Base-by-base conservation (phyloP, 345 rosid species). In the Nephelium lappaceum region DNA sequence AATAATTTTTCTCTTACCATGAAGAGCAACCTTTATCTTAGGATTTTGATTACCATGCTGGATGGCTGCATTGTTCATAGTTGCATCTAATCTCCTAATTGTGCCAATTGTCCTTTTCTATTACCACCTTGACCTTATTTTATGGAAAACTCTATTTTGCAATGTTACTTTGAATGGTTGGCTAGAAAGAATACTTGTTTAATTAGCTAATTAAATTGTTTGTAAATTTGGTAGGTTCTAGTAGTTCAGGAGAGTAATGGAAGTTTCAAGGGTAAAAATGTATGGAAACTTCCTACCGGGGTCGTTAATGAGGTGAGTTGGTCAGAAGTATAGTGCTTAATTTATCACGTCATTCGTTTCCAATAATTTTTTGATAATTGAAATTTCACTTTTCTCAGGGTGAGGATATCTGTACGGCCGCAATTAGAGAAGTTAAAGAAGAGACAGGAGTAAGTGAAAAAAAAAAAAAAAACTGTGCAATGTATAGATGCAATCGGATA, bases 241-340 rank as follows among this genome's bases (percentile, higher is more conserved):
- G 98, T 95, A 47, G 98, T 95, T 66, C 91, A 89, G 80, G 98
- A 95, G 77, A 88, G 76, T 5, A 70, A 27, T 45, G 98, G 98
- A 15, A 69, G 31, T 24, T 93, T 93, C 81, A 79, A 61, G 83
- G 91, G 83, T 27, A 87, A 55, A 16, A 90, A 86, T 31, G 81
- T 91, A 0, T 95, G 98, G 98, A 95, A 95, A 78, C 80, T 92
- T 43, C 98, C 97, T 8, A 93, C 98, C 0, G 98, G 98, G n/a
- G 90, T 82, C 36, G 88, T 87, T 63, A 61, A 92, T 31, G 91
- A 89, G 91, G 98, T 95, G 58, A 84, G 82, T 66, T 36, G 23
- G 15, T 62, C 15, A 4, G 42, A 70, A 49, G 5, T 11, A 16
- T 53, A 43, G 7, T 77, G 53, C 25, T 55, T 9, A 10, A 16